Evolutionary conservation across 2,329 filamentous ascomycete genomes (phyloP), one percentile per base, ranked within the genome.

Genomic region (Fusarium sp.): DNA sequence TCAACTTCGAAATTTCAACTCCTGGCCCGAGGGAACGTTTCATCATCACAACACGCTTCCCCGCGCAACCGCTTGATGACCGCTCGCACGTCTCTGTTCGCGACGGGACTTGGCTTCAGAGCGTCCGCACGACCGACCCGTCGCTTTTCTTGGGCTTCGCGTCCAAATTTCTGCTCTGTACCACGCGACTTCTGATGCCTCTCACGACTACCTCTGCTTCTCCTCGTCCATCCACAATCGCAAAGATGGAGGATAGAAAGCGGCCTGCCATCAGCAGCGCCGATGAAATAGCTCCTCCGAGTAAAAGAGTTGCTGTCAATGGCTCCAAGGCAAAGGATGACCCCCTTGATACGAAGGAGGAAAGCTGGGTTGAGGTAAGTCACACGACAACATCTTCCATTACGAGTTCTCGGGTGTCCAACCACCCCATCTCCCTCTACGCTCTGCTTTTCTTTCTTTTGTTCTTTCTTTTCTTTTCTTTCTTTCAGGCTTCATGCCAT

Each of bases 191-290:
- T 91, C 92, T 94, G 88, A 97, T 97, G 93, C 91, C 91, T 91
- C 88, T 92, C 88, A 90, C 92, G 84, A 91, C 92, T 84, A 87
- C 89, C 75, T 88, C 90, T 83, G 86, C 91, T 82, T 82, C 83
- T 79, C 87, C 91, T 86, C 89, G 90, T 88, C 89, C 92, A 86
- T 91, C 93, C 85, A 90, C 90, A 87, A 87, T 93, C 84, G 86
- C 90, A 86, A 97, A 96, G 89, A 99, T 98, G 95, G 96, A 99
- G 88, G 96, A 98, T 86, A 94, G 96, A 89, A 99, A 99, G 89
- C 91, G 96, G 89, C 92, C 94, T 79, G 93, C 94, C 79, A 88
- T 92, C 75, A 87, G 89, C 82, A 92, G 91, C 79, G 85, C 89
- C 77, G 93, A 96, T 81, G 94, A 98, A 75, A 85, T 93, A 78